Percentiles rank a stretch among this genome's conserved stretches.
Evolutionary conservation across 148 eudicot species (phyloP).

Genomic region (Camellia granthamiana): DNA sequence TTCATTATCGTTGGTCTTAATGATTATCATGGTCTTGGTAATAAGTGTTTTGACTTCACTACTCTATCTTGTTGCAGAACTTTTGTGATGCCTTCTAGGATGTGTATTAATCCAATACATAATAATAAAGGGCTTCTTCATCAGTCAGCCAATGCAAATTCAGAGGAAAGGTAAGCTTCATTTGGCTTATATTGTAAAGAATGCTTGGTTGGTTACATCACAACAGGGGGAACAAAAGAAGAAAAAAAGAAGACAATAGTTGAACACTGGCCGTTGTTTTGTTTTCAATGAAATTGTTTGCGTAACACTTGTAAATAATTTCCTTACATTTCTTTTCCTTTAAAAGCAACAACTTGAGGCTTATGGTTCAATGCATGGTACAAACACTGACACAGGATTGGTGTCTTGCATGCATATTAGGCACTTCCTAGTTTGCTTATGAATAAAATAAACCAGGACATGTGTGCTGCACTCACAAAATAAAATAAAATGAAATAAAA

Average conservation of each 20-base stretch:
- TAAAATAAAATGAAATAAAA: neutral
- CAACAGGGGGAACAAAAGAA: neutral
- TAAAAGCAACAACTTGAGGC: neutral
- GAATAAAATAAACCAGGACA: neutral
- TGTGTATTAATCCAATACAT: conserved; percentile 93
- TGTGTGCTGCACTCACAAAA: neutral
- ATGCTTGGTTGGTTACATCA: neutral
- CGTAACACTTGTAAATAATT: neutral
- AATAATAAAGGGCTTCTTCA: conserved; percentile 78
- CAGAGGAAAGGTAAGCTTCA: conserved; percentile 63
- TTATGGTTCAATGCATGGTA: neutral
- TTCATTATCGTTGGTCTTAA: neutral
- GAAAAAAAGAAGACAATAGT: neutral
- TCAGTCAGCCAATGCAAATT: conserved; percentile 40
- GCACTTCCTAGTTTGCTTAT: neutral
- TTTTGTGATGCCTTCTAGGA: conserved; percentile 95
- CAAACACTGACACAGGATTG: neutral
- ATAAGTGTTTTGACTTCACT: neutral
- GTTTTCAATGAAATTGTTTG: neutral
- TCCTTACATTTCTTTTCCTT: neutral
- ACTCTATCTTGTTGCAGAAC: conserved; percentile 49
- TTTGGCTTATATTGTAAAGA: neutral
- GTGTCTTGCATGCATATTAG: too few relatives aligned
- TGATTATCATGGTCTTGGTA: neutral
- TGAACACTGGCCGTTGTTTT: neutral